A percentile compares a stretch with the other conserved stretches of the same genome.
These are phyloP conservation scores for Berberis vulgaris DNA, from an alignment of 164 flowering plant genomes.

Conservation along the genomic window DNA sequence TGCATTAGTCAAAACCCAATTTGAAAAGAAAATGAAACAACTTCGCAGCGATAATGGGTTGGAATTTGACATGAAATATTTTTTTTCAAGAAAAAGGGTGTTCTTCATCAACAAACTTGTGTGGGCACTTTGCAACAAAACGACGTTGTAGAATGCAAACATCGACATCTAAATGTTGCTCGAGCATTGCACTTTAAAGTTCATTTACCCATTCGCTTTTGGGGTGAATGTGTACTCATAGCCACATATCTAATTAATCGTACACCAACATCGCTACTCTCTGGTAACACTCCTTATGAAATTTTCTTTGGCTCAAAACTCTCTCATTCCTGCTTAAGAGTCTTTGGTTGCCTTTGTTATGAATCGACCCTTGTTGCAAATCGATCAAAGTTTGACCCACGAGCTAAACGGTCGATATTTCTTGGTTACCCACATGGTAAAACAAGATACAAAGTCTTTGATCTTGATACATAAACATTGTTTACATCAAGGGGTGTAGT, in stretches of 20 bases:
- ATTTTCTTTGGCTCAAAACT: neutral
- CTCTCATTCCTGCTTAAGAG: neutral
- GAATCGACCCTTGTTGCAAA: neutral
- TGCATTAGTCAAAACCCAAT: neutral
- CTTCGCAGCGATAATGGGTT: neutral
- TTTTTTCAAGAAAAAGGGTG: neutral
- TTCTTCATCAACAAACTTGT: neutral
- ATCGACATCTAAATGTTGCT: neutral
- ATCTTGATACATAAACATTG: too few species aligned
- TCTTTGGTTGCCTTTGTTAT: neutral
- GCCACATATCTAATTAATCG: neutral
- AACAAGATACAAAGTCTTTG: too few species aligned
- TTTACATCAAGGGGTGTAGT: too few species aligned
- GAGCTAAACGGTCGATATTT: too few species aligned
- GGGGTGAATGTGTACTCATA: constrained; percentile 1
- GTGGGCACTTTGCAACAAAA: neutral
- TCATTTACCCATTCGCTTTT: neutral
- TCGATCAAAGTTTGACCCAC: neutral
- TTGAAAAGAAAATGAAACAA: neutral
- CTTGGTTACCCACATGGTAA: too few species aligned
- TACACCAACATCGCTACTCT: neutral
- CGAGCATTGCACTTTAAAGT: neutral
- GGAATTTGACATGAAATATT: neutral
- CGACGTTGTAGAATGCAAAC: constrained; percentile 1
- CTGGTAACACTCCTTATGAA: neutral